Evolutionary conservation across 192 early-diverging fungal genomes (phyloP).

Genomic region (Umbelopsis vinacea): DNA sequence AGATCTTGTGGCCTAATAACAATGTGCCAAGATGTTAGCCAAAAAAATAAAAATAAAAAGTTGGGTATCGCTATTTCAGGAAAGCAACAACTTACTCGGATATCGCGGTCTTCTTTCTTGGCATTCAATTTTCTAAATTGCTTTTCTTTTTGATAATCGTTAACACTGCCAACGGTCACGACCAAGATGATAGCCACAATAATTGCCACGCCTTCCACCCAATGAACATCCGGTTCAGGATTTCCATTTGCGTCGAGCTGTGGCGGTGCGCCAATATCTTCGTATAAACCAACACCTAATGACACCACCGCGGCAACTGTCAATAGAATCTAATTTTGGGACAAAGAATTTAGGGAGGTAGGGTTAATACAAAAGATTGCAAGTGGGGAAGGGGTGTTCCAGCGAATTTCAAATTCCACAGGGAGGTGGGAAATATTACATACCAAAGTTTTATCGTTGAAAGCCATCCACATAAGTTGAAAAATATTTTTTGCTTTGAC

Average conservation of each 20-base stretch:
- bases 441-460: slow-evolving; percentile 82
- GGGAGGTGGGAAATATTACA: slow-evolving; percentile 22
- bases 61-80: background rate
- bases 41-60: too few species aligned
- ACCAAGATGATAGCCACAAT: slow-evolving; percentile 82
- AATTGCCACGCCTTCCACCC: slow-evolving; percentile 89
- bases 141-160: slow-evolving; percentile 86
- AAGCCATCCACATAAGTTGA: slow-evolving; percentile 78
- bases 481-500: slow-evolving; percentile 72
- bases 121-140: slow-evolving; percentile 87
- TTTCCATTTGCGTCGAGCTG: slow-evolving; percentile 37
- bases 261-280: slow-evolving; percentile 65
- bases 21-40: background rate
- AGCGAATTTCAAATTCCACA: slow-evolving; percentile 1
- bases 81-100: slow-evolving; percentile 52
- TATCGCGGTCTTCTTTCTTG: slow-evolving; percentile 83
- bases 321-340: slow-evolving; percentile 64
- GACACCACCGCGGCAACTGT: slow-evolving; percentile 79
- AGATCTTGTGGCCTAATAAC: slow-evolving; percentile 65
- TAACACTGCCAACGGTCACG: slow-evolving; percentile 74
- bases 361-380: slow-evolving; percentile 11
- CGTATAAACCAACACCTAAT: slow-evolving; percentile 79
- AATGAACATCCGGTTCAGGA: slow-evolving; percentile 62
- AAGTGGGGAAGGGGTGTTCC: background rate
- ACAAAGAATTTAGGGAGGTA: slow-evolving; percentile 10